Evolutionary conservation across 805 yeast genomes (phyloP).

Genomic region (Danielia reshetovae): DNA sequence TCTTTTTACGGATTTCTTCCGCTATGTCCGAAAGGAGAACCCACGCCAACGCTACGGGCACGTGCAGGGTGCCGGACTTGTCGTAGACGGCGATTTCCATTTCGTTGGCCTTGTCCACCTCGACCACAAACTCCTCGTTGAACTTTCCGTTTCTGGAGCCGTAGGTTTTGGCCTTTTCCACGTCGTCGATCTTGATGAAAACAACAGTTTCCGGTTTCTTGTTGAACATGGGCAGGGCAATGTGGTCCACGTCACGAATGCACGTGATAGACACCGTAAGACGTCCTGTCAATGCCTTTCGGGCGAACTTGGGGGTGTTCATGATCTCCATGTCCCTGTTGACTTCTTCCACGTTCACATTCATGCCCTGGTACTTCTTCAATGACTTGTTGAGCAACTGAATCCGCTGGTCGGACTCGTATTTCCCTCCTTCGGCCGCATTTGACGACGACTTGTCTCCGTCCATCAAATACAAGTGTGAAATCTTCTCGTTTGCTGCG

Average conservation of each 20-base stretch:
- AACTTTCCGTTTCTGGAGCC: conserved; percentile 74
- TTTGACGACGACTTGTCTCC: conserved; percentile 84
- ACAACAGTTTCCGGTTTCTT: conserved; percentile 78
- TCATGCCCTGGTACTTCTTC: conserved; percentile 86
- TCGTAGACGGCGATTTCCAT: conserved; percentile 86
- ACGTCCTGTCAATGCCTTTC: conserved; percentile 81
- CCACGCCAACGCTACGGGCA: conserved; percentile 95
- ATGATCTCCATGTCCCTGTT: conserved; percentile 62
- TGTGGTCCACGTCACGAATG: conserved; percentile 87
- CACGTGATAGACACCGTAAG: conserved; percentile 70
- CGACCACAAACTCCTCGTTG: conserved; percentile 77
- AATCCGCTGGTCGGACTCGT: conserved; percentile 82
- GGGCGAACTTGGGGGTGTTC: conserved; percentile 67
- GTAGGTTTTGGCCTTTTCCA: conserved; percentile 71
- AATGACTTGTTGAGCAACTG: conserved; percentile 78
- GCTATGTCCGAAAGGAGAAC: conserved; percentile 84
- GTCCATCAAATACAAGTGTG: conserved; percentile 80
- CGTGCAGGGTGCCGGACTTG: conserved; percentile 56
- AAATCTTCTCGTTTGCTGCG: conserved; percentile 87
- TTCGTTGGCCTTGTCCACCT: conserved; percentile 89
- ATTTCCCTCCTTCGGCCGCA: conserved; percentile 84
- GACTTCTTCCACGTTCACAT: conserved; percentile 65
- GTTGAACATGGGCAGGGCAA: conserved; percentile 75
- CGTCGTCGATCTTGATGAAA: conserved; percentile 83
- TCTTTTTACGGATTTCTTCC: conserved; percentile 90